Evolutionary conservation across 805 yeast genomes (phyloP), one percentile per base, ranked within the genome.

Genomic region (Blastobotrys mokoenaii): DNA sequence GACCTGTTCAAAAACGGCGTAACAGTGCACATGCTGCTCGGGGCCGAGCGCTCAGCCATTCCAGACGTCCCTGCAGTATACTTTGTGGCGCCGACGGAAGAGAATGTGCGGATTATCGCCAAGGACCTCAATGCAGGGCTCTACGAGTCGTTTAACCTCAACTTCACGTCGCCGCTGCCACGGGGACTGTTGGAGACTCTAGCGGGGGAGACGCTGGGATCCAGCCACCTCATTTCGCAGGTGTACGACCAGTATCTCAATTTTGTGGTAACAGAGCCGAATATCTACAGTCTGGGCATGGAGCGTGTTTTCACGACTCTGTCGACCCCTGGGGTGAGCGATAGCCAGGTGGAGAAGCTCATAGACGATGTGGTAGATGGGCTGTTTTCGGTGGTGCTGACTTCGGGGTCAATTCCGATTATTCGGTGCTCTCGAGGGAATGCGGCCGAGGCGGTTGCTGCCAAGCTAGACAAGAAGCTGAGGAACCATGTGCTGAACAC

Each of bases 51-150:
- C 50, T 77, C 89, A n/a, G 75, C 90, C 1, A 71, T 93, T 43
- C 89, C 95, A 1, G 98, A 93, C 57, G 97, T 90, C 11, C 97
- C 97, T 0, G 97, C 80, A 2, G 77, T 93, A 39, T 93, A 93
- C 65, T 90, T 93, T 56, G 82, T 93, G 30, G 83, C 84, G 47
- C 97, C 98, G 4, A 84, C 93, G 0, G 68, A 73, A 22, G 90
- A 77, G 40, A 93, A 93, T 60, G 71, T 93, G 36, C 67, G 75
- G 27, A 59, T 66, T 29, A 84, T 93, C 32, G 74, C 85, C 9
- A 73, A 76, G 41, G 98, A 93, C 61, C 65, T 93, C 45, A 74
- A 76, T 27, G 68, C 69, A 37, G 94, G 85, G 50, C 79, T 80
- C 53, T 93, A 93, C 61, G 84, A 86, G 34, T 76, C 78, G 25